Evolutionary conservation across 768 basidiomycete species (phyloP).

Genomic region (Russula brevipes): DNA sequence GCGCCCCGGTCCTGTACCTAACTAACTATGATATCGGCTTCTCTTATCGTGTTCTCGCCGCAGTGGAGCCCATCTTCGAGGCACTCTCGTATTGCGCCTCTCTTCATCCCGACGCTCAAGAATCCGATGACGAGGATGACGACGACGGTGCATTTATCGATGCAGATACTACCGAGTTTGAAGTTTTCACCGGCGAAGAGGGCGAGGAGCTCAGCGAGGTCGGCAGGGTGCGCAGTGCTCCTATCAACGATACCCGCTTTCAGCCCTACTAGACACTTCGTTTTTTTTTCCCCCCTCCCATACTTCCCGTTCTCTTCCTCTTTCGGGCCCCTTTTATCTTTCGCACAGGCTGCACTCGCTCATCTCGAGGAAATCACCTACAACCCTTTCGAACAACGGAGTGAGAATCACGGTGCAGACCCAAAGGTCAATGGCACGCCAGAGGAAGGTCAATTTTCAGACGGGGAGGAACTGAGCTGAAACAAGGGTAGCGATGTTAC

Average conservation of each 20-base stretch:
- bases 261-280: constrained; percentile 71
- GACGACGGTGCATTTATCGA: constrained; percentile 54
- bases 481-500: constrained; percentile 9
- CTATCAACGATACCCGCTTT: constrained; percentile 68
- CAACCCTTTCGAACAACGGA: constrained; percentile 39
- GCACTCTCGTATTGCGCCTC: constrained; percentile 82
- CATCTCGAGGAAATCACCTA: constrained; percentile 80
- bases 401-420: constrained; percentile 3
- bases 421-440: constrained; percentile 21
- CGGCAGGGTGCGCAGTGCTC: constrained; percentile 93
- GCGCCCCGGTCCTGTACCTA: too few species aligned
- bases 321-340: constrained; percentile 17
- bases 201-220: constrained; percentile 76
- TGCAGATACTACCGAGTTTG: constrained; percentile 35
- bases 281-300: constrained; percentile 26
- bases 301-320: constrained; percentile 24
- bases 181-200: constrained; percentile 55
- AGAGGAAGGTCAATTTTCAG: constrained; percentile 25
- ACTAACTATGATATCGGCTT: too few species aligned
- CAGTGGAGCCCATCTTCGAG: constrained; percentile 83
- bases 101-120: constrained; percentile 66
- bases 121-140: constrained; percentile 42
- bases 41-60: neutral
- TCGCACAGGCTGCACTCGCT: constrained; percentile 66
- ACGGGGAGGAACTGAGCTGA: constrained; percentile 20